Evolutionary conservation across 1,139 yeast species (phyloP), one percentile per base, ranked within the genome.

Genomic region (Kodamaea suecica): DNA sequence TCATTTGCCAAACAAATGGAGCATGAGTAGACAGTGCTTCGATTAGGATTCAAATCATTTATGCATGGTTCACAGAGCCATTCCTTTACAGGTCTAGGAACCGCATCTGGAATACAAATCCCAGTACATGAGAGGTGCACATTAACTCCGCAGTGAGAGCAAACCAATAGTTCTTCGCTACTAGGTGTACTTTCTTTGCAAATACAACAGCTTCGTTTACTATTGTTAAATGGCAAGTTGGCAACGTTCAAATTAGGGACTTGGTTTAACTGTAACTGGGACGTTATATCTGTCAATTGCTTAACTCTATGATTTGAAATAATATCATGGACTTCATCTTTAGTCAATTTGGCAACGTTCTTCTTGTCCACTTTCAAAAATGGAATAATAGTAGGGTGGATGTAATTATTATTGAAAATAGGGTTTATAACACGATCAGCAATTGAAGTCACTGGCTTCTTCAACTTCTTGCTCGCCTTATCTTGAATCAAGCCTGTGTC

Each of bases 11-110:
- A 70, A 55, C 97, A 90, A 20, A 88, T 52, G 10, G 68, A 63
- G 53, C 97, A 90, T 2, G 72, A 57, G 51, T 85, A 84, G 12
- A 69, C 63, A 0, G 82, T 72, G 10, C 81, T 73, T 23, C 70
- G 65, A 5, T 70, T 49, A 0, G 94, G 92, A 39, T 76, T 72
- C 35, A 78, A 54, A 36, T 80, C 83, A 50, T 88, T 88, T 3
- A 78, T 63, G 52, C 97, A 90, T 2, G 81, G 71, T 49, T 87
- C 96, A 60, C 97, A 90, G 23, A 73, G 58, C 97, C 97, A 90
- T 34, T 67, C 73, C 29, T 57, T 61, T 1, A 57, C 44, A 0
- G 67, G 66, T 23, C 45, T 50, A 3, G 47, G 33, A 3, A 44
- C 40, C 3, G 49, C 45, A 1, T 51, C 61, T 1, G 55, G 55